These are phyloP conservation scores for Ustilago shanxiensis DNA, from an alignment of 1,284 basidiomycete genomes.

Conservation along the genomic window DNA sequence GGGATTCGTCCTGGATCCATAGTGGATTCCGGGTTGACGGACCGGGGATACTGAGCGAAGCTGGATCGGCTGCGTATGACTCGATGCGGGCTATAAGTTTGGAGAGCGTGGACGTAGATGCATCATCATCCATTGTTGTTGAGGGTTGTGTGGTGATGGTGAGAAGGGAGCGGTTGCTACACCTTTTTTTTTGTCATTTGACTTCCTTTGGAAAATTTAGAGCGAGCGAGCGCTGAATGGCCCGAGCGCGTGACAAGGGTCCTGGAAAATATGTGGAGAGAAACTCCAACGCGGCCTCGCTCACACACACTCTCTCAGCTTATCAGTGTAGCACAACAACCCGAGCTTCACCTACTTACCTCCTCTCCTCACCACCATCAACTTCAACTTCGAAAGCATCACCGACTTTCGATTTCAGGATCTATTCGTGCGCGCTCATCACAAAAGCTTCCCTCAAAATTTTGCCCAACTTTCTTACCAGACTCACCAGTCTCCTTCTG, in stretches of 20 bases:
- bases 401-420: not conserved
- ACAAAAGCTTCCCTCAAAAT: slow-evolving; percentile 3
- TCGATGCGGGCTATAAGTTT: slow-evolving; percentile 42
- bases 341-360: not conserved
- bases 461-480: slow-evolving; percentile 20
- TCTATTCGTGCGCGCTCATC: too few relatives aligned
- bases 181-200: not conserved
- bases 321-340: slow-evolving; percentile 5
- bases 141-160: not conserved
- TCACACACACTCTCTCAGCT: not conserved
- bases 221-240: too few relatives aligned
- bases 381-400: not conserved
- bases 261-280: slow-evolving; percentile 7
- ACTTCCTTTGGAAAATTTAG: slow-evolving; percentile 2
- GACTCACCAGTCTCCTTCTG: slow-evolving; percentile 18
- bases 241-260: slow-evolving; percentile 25
- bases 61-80: slow-evolving; percentile 25
- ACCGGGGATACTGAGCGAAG: slow-evolving; percentile 17
- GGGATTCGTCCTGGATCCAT: slow-evolving; percentile 29
- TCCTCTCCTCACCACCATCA: not conserved
- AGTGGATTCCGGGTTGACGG: slow-evolving; percentile 23
- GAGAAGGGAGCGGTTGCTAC: not conserved
- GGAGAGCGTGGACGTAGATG: slow-evolving; percentile 4
- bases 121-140: slow-evolving; percentile 26
- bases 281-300: slow-evolving; percentile 6